phyloP scores from a whole-genome alignment of 2,329 filamentous ascomycete species.

The Curvularia sp. region DNA sequence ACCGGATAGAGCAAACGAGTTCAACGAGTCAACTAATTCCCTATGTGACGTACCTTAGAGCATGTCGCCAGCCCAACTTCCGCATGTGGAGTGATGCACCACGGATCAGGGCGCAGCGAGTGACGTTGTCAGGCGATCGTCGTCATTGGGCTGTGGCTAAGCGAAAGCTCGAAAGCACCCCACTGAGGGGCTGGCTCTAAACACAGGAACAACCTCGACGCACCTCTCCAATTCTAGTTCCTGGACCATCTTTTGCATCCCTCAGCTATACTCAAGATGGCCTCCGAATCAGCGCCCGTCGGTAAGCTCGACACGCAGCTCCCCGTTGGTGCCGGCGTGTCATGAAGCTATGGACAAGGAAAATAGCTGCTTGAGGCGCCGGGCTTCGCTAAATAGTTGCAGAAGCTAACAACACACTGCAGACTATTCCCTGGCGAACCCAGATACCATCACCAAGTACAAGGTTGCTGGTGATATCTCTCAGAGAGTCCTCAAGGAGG shows the following conservation, averaged over 20 bases:
- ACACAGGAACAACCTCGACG: conserved; percentile 37
- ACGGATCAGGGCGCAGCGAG: conserved; percentile 11
- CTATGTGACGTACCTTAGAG: neutral
- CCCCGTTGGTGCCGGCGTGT: neutral
- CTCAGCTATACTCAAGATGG: conserved; percentile 43
- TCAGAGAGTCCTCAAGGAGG: conserved; percentile 90
- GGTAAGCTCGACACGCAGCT: conserved; percentile 32
- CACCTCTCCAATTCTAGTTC: conserved; percentile 33
- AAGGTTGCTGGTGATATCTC: conserved; percentile 96
- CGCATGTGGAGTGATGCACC: conserved; percentile 8
- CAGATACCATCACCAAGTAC: conserved; percentile 97
- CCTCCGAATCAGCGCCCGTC: conserved; percentile 38
- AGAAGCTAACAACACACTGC: conserved; percentile 35
- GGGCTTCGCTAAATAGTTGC: conserved; percentile 28
- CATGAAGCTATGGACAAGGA: conserved; percentile 1
- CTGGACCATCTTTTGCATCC: conserved; percentile 30
- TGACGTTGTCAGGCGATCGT: conserved; percentile 21
- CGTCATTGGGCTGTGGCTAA: conserved; percentile 45
- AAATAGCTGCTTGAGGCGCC: conserved; percentile 15
- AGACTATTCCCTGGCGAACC: conserved; percentile 92
- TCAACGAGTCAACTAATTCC: neutral
- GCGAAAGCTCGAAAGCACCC: conserved; percentile 30
- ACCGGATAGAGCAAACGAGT: neutral
- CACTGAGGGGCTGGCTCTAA: conserved; percentile 45
- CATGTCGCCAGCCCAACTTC: conserved; percentile 14